These are phyloP conservation scores for Simmondsia chinensis DNA, from an alignment of 148 eudicot species.

Conservation along the genomic window DNA sequence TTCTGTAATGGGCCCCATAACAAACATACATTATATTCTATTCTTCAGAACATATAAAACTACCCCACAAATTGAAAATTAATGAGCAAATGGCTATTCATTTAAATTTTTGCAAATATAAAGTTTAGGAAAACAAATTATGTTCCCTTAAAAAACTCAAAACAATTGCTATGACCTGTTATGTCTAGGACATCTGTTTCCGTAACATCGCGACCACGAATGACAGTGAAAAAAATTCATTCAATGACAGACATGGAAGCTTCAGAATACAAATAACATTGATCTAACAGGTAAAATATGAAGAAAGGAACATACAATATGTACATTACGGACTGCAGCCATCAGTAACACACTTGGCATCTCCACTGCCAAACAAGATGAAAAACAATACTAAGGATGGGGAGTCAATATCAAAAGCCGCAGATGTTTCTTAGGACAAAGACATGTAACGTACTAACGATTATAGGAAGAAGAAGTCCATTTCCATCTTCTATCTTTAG, in stretches of 20 bases:
- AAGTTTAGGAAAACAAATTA: no score
- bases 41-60: no score
- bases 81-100: no score
- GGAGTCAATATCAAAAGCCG: neutral
- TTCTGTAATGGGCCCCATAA: no score
- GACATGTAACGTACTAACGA: slow-evolving; percentile 64
- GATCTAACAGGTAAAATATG: slow-evolving; percentile 1
- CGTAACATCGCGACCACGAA: no score
- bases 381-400: slow-evolving; percentile 1
- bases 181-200: no score
- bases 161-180: no score
- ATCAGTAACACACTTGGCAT: slow-evolving; percentile 84
- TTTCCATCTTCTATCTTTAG: slow-evolving; percentile 98
- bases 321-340: slow-evolving; percentile 88
- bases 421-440: slow-evolving; percentile 4
- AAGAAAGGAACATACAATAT: slow-evolving; percentile 44
- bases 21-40: no score
- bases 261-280: slow-evolving; percentile 1
- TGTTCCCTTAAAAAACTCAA: no score
- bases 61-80: no score
- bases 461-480: slow-evolving; percentile 84
- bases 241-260: neutral
- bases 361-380: slow-evolving; percentile 59
- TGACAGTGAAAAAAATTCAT: no score
- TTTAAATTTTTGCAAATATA: no score